These are phyloP conservation scores for Toxoplasma gondii DNA, from an alignment of 169 alveolate genomes.

Conservation along the genomic window DNA sequence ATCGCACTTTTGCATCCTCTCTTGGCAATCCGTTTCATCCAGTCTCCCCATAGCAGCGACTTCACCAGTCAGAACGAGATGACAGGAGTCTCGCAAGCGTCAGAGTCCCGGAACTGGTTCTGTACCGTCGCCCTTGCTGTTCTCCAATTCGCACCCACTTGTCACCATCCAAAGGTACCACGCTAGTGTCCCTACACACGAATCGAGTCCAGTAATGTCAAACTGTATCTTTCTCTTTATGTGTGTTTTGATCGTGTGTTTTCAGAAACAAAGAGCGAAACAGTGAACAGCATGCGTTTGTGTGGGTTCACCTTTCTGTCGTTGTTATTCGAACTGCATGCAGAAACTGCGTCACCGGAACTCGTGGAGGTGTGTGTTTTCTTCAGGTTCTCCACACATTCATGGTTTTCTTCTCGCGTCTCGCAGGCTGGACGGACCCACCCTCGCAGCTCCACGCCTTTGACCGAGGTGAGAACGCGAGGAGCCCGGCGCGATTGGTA, in stretches of 20 bases:
- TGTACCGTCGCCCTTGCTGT: conserved; percentile 35
- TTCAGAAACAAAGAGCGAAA: too few relatives aligned
- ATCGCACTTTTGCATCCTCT: conserved; percentile 61
- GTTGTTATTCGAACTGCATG: too few relatives aligned
- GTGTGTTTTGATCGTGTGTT: too few relatives aligned
- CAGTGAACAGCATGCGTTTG: too few relatives aligned
- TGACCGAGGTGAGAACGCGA: conserved; percentile 42
- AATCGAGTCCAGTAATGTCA: background rate
- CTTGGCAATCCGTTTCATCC: background rate
- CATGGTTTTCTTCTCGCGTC: conserved; percentile 66
- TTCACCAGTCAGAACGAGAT: background rate
- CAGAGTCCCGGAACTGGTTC: conserved; percentile 40
- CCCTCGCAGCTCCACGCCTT: conserved; percentile 57
- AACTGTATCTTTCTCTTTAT: too few relatives aligned
- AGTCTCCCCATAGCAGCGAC: background rate
- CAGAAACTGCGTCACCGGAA: background rate
- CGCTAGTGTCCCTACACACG: background rate
- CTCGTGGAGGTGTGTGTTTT: background rate
- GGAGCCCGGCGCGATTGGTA: background rate
- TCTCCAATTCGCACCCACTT: conserved; percentile 56
- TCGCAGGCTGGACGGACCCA: conserved; percentile 66
- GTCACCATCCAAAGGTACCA: conserved; percentile 67
- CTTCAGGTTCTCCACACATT: conserved; percentile 67
- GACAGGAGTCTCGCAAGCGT: conserved; percentile 14
- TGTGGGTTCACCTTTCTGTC: too few relatives aligned